Conservation (phyloP, 1,139 yeast species). For the Yamadazyma friedrichii region DNA sequence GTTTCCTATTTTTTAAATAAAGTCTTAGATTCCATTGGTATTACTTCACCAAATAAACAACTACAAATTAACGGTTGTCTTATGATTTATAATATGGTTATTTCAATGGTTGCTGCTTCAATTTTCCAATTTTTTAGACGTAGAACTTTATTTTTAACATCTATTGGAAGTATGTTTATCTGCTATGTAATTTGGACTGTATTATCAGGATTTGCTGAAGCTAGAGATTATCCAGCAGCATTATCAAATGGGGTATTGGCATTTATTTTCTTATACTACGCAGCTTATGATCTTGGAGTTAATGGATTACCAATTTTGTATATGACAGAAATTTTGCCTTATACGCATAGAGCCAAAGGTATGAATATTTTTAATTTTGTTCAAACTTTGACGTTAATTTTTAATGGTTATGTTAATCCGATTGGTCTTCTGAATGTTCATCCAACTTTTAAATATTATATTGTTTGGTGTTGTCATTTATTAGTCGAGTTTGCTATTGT, state of each 20-base stretch:
- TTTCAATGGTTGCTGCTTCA: constrained; percentile 30
- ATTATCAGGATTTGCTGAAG: constrained; percentile 34
- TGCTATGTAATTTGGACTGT: constrained; percentile 40
- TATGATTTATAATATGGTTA: constrained; percentile 41
- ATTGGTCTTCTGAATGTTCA: constrained; percentile 56
- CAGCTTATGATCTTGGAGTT: constrained; percentile 37
- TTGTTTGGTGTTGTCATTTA: constrained; percentile 46
- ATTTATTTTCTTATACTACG: constrained; percentile 42
- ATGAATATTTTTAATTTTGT: constrained; percentile 30
- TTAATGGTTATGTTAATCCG: constrained; percentile 51
- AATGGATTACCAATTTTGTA: constrained; percentile 41
- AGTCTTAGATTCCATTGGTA: constrained; percentile 50
- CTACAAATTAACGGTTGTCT: constrained; percentile 47
- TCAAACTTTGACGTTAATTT: constrained; percentile 23
- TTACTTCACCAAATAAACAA: constrained; percentile 42
- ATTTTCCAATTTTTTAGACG: constrained; percentile 34
- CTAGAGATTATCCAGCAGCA: constrained; percentile 32
- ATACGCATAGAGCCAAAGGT: constrained; percentile 46
- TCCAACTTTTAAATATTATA: constrained; percentile 55
- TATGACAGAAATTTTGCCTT: constrained; percentile 45
- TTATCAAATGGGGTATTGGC: constrained; percentile 47
- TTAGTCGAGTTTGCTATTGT: constrained; percentile 37
- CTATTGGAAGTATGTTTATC: constrained; percentile 35
- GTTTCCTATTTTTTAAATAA: constrained; percentile 50
- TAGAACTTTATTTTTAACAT: constrained; percentile 44